phyloP scores from a whole-genome alignment of 768 basidiomycete species.

The Guyanaporus albipodus region DNA sequence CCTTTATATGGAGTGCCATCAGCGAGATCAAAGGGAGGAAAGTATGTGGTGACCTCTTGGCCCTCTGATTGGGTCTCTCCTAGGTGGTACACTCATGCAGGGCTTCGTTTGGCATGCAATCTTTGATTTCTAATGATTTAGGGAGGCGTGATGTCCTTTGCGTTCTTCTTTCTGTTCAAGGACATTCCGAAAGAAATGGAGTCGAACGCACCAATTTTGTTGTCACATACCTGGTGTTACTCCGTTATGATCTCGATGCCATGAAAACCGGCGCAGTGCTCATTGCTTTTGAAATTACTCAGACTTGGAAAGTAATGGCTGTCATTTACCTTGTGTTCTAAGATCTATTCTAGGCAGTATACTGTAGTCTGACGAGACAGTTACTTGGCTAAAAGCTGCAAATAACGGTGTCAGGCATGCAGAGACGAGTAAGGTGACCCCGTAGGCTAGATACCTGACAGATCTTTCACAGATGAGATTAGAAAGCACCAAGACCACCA shows the following conservation, averaged over 20 bases:
- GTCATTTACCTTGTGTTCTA: slow-evolving; percentile 1
- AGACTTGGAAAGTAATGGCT: neutral
- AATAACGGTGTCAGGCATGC: slow-evolving; percentile 53
- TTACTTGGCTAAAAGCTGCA: slow-evolving; percentile 41
- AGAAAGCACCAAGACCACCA: slow-evolving; percentile 55
- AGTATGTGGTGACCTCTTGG: slow-evolving; percentile 56
- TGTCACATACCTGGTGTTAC: slow-evolving; percentile 45
- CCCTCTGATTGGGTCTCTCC: slow-evolving; percentile 60
- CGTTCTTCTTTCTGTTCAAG: slow-evolving; percentile 68
- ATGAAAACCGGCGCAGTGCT: slow-evolving; percentile 78
- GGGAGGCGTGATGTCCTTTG: slow-evolving; percentile 48
- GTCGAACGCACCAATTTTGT: slow-evolving; percentile 70
- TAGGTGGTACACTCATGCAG: slow-evolving; percentile 68
- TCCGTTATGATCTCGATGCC: slow-evolving; percentile 63
- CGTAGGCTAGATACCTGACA: neutral
- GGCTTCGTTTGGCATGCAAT: slow-evolving; percentile 75
- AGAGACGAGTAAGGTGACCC: slow-evolving; percentile 50
- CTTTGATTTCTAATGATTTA: slow-evolving; percentile 76
- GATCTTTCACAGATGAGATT: slow-evolving; percentile 58
- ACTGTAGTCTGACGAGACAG: slow-evolving; percentile 51
- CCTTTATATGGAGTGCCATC: slow-evolving; percentile 31
- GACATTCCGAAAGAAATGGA: slow-evolving; percentile 87
- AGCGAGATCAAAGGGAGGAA: slow-evolving; percentile 68
- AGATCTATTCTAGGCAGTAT: slow-evolving; percentile 53
- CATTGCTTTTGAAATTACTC: slow-evolving; percentile 57